These are phyloP conservation scores for Arthrobotrys musiformis DNA, from an alignment of 2,329 filamentous ascomycete genomes.

Conservation along the genomic window DNA sequence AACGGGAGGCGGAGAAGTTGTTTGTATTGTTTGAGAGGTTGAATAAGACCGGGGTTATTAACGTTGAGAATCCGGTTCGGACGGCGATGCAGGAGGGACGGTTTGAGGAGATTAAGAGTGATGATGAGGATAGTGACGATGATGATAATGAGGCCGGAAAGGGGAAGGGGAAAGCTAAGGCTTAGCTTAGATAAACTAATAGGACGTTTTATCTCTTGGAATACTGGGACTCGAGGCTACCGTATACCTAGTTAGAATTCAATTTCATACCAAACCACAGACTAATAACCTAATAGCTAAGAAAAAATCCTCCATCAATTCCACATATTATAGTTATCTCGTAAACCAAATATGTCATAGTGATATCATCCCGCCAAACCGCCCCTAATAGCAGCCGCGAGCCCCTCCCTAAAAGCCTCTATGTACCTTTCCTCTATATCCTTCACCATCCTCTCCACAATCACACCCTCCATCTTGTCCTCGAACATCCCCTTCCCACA, in stretches of 20 bases:
- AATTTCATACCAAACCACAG: background rate
- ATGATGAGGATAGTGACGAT: constrained; percentile 27
- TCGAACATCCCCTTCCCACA: background rate
- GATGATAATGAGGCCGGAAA: constrained; percentile 14
- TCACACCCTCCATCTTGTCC: background rate
- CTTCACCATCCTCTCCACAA: background rate
- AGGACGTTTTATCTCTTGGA: background rate
- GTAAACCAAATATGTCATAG: background rate
- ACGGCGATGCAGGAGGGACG: constrained; percentile 75
- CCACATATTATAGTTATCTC: no score
- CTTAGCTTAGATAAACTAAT: background rate
- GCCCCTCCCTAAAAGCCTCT: background rate
- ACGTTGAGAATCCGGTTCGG: constrained; percentile 81
- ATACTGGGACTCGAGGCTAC: background rate
- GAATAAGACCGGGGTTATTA: constrained; percentile 78
- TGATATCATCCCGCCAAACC: background rate
- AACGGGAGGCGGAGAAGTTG: constrained; percentile 85
- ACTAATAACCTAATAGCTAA: background rate
- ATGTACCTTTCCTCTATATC: no score
- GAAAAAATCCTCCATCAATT: no score
- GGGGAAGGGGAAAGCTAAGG: constrained; percentile 26
- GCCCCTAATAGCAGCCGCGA: background rate
- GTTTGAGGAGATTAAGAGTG: constrained; percentile 71
- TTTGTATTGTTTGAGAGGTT: constrained; percentile 94
- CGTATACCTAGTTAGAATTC: no score